Evolutionary conservation across 441 rosid genomes (phyloP), one percentile per base, ranked within the genome.

Genomic region (Arabidopsis hybrid): DNA sequence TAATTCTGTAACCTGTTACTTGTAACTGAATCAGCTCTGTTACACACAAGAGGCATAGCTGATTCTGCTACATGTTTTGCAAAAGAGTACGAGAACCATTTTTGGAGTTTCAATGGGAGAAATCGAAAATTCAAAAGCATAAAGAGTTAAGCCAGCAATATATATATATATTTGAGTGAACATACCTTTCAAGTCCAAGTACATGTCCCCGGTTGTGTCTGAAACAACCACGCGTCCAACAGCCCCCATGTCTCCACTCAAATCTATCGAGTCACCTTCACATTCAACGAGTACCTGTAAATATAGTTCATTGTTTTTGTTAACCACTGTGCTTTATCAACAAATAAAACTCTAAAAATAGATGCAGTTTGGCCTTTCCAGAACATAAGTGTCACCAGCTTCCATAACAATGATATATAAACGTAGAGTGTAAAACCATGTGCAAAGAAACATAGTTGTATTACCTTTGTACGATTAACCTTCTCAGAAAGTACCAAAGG

Each of bases 181-280:
- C 80, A 45, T 86, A 78, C 99, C 99, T 88, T 95, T 95, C 71
- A 95, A 83, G 83, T 95, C 99, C 63, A 95, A 74, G 83, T 79
- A 86, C 88, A 92, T 80, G 47, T 90, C 97, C 59, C 80, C 80
- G 39, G 85, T 78, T 75, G 86, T 89, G 78, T 87, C 91, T 16
- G 90, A 84, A 75, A 92, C 81, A 67, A 95, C 82, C 65, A 92
- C 80, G 8, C 99, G 86, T 59, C 99, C 99, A 55, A 95, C 97
- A 57, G 97, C 97, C 43, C 99, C 99, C 88, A 91, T 77, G 81
- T 95, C 97, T 18, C 99, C 99, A 77, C 97, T 95, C 82, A 95
- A 85, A 87, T 92, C 97, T 60, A 93, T 85, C 69, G 97, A 88
- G 55, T 91, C 97, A 47, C 98, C 98, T 83, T 93, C 98, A 83